Conservation (phyloP, 495 filamentous ascomycete species). For the Penicillium robsamsonii region DNA sequence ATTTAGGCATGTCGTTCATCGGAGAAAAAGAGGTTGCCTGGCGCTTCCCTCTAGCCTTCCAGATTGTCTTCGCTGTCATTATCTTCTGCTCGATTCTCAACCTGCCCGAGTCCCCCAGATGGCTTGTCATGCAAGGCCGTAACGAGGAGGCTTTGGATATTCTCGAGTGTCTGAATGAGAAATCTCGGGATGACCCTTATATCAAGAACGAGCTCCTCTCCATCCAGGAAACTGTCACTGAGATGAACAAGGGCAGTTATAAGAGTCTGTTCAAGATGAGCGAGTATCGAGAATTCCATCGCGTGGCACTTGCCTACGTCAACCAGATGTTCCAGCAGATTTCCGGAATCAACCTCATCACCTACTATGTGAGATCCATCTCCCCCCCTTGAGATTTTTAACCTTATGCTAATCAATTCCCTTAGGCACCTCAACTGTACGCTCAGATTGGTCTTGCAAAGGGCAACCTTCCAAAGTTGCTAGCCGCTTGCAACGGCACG, state of each 20-base stretch:
- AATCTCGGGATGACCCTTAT: slow-evolving; percentile 45
- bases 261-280: slow-evolving; percentile 49
- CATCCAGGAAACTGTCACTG: slow-evolving; percentile 64
- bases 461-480: slow-evolving; percentile 29
- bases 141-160: slow-evolving; percentile 63
- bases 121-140: slow-evolving; percentile 65
- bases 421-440: slow-evolving; percentile 32
- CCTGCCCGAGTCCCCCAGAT: slow-evolving; percentile 69
- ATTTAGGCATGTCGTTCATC: slow-evolving; percentile 53
- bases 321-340: slow-evolving; percentile 57
- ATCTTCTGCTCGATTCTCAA: slow-evolving; percentile 56
- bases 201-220: slow-evolving; percentile 53
- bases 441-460: slow-evolving; percentile 46
- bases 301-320: slow-evolving; percentile 59
- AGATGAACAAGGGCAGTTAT: slow-evolving; percentile 59
- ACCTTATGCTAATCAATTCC: slow-evolving; percentile 33
- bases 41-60: slow-evolving; percentile 74
- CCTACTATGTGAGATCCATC: slow-evolving; percentile 58
- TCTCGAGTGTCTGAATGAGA: slow-evolving; percentile 49
- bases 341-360: slow-evolving; percentile 68
- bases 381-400: slow-evolving; percentile 20
- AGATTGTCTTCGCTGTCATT: slow-evolving; percentile 61
- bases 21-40: slow-evolving; percentile 56
- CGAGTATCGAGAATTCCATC: slow-evolving; percentile 64
- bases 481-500: slow-evolving; percentile 60